These are phyloP conservation scores for Stemphylium beticola DNA, from an alignment of 2,329 filamentous ascomycete genomes.

Conservation along the genomic window DNA sequence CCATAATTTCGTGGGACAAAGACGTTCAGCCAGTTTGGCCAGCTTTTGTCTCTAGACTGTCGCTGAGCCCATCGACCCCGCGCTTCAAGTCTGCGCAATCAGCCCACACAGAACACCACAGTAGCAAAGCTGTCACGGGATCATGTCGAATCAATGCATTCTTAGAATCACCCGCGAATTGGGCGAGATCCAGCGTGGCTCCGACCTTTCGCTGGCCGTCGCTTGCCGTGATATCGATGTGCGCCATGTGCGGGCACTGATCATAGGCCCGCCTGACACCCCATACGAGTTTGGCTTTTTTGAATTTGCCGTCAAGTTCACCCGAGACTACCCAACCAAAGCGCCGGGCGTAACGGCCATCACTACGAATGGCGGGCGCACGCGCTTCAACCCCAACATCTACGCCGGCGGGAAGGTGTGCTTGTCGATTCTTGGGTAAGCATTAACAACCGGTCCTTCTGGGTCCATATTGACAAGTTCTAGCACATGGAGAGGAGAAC, in stretches of 20 bases:
- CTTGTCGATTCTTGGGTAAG: slow-evolving; percentile 86
- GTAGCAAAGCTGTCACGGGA: slow-evolving; percentile 9
- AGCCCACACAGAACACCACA: background rate
- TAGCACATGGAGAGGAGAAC: slow-evolving; percentile 91
- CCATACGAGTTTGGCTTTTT: slow-evolving; percentile 98
- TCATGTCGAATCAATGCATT: slow-evolving; percentile 83
- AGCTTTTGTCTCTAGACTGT: background rate
- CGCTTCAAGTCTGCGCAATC: background rate
- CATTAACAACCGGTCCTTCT: background rate
- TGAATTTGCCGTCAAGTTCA: slow-evolving; percentile 83
- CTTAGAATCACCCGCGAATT: slow-evolving; percentile 90
- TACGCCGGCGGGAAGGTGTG: slow-evolving; percentile 92
- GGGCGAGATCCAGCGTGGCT: slow-evolving; percentile 79
- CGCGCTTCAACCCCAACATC: slow-evolving; percentile 96
- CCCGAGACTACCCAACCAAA: slow-evolving; percentile 80
- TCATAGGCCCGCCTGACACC: slow-evolving; percentile 90
- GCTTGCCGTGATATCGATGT: slow-evolving; percentile 88
- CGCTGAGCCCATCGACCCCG: background rate
- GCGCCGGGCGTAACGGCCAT: slow-evolving; percentile 68
- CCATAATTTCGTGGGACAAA: background rate
- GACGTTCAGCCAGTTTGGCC: background rate
- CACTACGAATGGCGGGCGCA: slow-evolving; percentile 88
- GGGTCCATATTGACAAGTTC: slow-evolving; percentile 19
- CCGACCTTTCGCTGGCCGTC: slow-evolving; percentile 86
- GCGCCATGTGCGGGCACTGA: slow-evolving; percentile 82